A percentile compares a stretch with the other conserved stretches of the same genome.
Conservation (phyloP, 2,329 filamentous ascomycete genomes). For the Pseudocercospora fijiensis region DNA sequence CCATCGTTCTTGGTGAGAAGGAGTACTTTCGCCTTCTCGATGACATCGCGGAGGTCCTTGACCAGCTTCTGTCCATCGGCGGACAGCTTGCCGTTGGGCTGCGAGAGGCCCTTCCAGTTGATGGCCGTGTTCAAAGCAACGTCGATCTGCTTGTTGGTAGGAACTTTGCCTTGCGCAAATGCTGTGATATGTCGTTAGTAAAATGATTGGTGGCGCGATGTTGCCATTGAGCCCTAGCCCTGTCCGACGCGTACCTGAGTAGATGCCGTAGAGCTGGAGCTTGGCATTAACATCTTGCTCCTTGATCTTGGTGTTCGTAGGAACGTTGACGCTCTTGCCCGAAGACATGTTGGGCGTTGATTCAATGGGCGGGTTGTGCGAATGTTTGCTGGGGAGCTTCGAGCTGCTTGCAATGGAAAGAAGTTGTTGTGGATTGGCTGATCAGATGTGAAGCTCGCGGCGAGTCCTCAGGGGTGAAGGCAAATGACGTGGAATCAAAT, state of each 20-base stretch:
- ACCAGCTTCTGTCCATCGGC: constrained; percentile 78
- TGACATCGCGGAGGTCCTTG: constrained; percentile 72
- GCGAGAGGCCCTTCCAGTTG: constrained; percentile 65
- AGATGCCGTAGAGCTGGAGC: constrained; percentile 91
- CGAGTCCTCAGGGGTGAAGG: constrained; percentile 5
- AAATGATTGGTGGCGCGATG: constrained; percentile 44
- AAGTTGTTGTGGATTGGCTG: constrained; percentile 2
- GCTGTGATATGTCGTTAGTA: constrained; percentile 48
- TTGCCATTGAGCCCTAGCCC: neutral
- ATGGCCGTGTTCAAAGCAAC: constrained; percentile 88
- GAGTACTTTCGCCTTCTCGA: constrained; percentile 80
- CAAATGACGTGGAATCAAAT: constrained; percentile 1
- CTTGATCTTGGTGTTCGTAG: constrained; percentile 71
- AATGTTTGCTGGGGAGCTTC: neutral
- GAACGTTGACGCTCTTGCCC: constrained; percentile 62
- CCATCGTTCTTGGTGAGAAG: constrained; percentile 92
- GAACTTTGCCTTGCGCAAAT: constrained; percentile 85
- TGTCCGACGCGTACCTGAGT: constrained; percentile 42
- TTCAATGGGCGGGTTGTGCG: neutral
- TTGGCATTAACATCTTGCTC: constrained; percentile 88
- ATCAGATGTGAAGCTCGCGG: constrained; percentile 5
- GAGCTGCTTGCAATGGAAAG: neutral
- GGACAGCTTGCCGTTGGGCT: constrained; percentile 75
- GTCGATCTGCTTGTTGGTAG: constrained; percentile 95
- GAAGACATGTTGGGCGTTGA: constrained; percentile 34